Evolutionary conservation across 2,329 filamentous ascomycete genomes (phyloP), one percentile per base, ranked within the genome.

Genomic region (Ilyonectria sp.): DNA sequence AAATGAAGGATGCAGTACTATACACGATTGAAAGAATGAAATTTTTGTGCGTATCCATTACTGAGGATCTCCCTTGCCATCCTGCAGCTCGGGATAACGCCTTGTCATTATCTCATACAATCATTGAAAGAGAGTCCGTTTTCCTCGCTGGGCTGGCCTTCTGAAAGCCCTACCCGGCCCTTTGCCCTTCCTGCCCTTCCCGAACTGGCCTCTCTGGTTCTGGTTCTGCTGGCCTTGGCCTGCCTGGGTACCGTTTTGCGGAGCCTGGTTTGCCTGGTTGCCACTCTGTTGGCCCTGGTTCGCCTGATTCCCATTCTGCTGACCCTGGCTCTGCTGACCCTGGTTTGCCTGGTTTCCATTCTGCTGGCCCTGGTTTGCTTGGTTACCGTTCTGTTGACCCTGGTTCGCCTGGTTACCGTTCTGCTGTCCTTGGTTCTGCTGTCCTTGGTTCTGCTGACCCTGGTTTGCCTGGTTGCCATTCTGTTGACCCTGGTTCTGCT

Each of bases 101-200:
- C 17, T 44, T 44, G 9, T 40, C 19, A 19, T 37, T 54, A 17
- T 37, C 10, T 54, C 43, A 40, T 33, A 19, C 3, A 29, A 26
- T 52, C 31, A 50, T 49, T 60, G 3, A 61, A 49, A 40, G 54
- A 55, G 13, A 62, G 29, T 17, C 33, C 67, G 29, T 61, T 53
- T 23, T 62, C 54, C n/a, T 67, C 40, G 9, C 44, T 57, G 49
- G 62, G 69, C 17, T 60, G 47, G 1, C 46, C 43, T 26, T 58
- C 23, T n/a, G 43, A 44, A 44, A 44, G 6, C n/a, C 43, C 43
- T 44, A 44, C 43, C 43, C 15, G 15, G 43, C 17, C 43, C 43
- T n/a, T 10, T 10, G 6, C 15, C 17, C 5, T 17, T 17, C n/a
- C n/a, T n/a, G n/a, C 17, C 43, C n/a, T n/a, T 9, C 3, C 43